Base-by-base conservation (phyloP, 2,329 filamentous ascomycete species). In the Phialophora expanda region DNA sequence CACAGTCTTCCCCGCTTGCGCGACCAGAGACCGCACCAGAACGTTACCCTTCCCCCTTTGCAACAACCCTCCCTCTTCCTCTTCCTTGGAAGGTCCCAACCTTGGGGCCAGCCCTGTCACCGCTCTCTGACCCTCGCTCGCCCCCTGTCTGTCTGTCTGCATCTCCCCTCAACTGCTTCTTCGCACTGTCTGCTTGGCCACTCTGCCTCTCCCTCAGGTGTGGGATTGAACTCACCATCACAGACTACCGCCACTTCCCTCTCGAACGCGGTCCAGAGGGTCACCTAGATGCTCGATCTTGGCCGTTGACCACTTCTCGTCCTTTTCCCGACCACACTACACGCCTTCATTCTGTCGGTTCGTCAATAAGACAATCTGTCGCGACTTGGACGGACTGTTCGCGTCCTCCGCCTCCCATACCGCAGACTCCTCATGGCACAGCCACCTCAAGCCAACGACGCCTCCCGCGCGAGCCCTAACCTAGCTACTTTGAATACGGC, bases 351-450 rank as follows among this genome's bases (percentile, higher is more conserved):
- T 14, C 32, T 14, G 12, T 26, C 22, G 7, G 7, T 12, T 32
- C 44, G 6, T n/a, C 38, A 11, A 53, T 20, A 48, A n/a, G n/a
- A 56, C 62, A 71, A 69, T 53, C 66, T 70, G 70, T 66, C 66
- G 69, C 64, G 64, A 24, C 64, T 70, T 59, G 41, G 65, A 32
- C 44, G 55, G 20, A 32, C 59, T n/a, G 26, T 17, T 46, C 56
- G 55, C 3, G 17, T 61, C 48, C 53, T 62, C 34, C 57, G 62
- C 46, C 61, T 51, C 20, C 56, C 51, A 48, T 56, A 58, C 51
- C 50, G 14, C 32, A 60, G 58, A 14, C 54, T 38, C 26, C 14
- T 54, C 57, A 71, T 71, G 70, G 70, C 68, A 30, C 68, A 67
- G 63, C 64, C 70, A 26, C 26, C 64, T 58, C 38, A 48, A 53